Conservation (phyloP, 2,329 filamentous ascomycete genomes). For the Venturia pyrina region DNA sequence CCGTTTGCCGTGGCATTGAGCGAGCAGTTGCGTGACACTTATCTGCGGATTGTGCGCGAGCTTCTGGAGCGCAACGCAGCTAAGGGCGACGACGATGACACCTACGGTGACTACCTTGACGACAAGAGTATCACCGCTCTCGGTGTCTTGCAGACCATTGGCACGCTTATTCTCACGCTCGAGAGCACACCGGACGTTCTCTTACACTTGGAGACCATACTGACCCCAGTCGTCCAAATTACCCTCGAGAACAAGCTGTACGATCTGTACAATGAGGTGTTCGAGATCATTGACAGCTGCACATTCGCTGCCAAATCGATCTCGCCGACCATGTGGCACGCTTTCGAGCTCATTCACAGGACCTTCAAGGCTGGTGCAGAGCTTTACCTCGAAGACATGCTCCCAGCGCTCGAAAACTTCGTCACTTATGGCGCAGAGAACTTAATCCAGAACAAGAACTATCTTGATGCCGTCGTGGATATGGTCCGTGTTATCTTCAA, state of each 20-base stretch:
- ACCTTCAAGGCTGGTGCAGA: constrained; percentile 97
- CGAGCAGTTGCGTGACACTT: constrained; percentile 92
- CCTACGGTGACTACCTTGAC: constrained; percentile 84
- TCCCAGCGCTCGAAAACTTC: constrained; percentile 95
- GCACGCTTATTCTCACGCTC: constrained; percentile 88
- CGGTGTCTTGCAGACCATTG: constrained; percentile 93
- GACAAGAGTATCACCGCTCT: constrained; percentile 98
- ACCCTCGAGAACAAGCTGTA: constrained; percentile 98
- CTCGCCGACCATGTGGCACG: constrained; percentile 95
- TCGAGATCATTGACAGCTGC: constrained; percentile 98
- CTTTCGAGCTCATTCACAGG: constrained; percentile 90
- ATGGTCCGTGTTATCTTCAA: constrained; percentile 96
- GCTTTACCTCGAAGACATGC: constrained; percentile 97
- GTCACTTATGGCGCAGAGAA: constrained; percentile 81
- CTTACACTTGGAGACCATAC: constrained; percentile 82
- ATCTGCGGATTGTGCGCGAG: constrained; percentile 85
- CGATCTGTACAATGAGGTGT: constrained; percentile 94
- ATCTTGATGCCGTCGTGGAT: constrained; percentile 77
- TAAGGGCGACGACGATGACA: constrained; percentile 64
- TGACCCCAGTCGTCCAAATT: constrained; percentile 95
- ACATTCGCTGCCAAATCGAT: constrained; percentile 96
- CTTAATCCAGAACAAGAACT: constrained; percentile 72
- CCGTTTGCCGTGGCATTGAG: constrained; percentile 94
- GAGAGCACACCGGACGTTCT: constrained; percentile 96
- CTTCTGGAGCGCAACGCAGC: constrained; percentile 75